Base-by-base conservation (phyloP, 1,139 yeast genomes). In the Yamadazyma trypodendri region DNA sequence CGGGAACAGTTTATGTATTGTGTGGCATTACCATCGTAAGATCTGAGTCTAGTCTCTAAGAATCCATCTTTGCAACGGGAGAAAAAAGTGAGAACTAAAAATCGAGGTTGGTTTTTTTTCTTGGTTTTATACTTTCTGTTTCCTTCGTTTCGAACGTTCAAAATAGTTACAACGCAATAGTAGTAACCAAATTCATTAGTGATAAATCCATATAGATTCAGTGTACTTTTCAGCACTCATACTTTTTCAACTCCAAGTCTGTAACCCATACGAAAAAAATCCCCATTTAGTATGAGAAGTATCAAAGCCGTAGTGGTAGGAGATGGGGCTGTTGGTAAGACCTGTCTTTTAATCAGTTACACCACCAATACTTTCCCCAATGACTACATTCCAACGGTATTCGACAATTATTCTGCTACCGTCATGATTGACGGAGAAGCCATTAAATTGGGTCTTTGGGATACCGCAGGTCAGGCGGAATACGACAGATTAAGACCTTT, bases 401-500 rank as follows among this genome's bases (percentile, higher is more conserved):
- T 87, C 56, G 96, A 88, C 56, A 87, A 88, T 63, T 88, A 88
- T 59, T 79, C 95, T 4, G 94, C 96, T 14, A 84, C 86, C 34
- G 90, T 89, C 24, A 79, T 86, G 77, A 84, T 83, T 28, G 92
- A 84, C 52, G 85, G 85, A 31, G 88, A 82, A 52, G 84, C 84
- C 38, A 82, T 86, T 51, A 85, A 85, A 54, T 70, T 89, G 36
- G 95, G 95, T 17, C 72, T 89, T 37, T 89, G 96, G 96, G 97
- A 89, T 74, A 89, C 97, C n/a, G 97, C 97, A 7, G 97, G 97
- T 21, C 97, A 89, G 63, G 85, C 86, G 55, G 97, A 89, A 60
- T 89, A 89, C 61, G 96, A 89, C 60, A 73, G 96, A 46, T 72
- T 89, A 56, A 76, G 97, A 63, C 97, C 97, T 4, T 69, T 89